A percentile compares a stretch with the other conserved stretches of the same genome.
These are phyloP conservation scores for Talaromyces verruculosus DNA, from an alignment of 2,329 filamentous ascomycete genomes.

Conservation along the genomic window DNA sequence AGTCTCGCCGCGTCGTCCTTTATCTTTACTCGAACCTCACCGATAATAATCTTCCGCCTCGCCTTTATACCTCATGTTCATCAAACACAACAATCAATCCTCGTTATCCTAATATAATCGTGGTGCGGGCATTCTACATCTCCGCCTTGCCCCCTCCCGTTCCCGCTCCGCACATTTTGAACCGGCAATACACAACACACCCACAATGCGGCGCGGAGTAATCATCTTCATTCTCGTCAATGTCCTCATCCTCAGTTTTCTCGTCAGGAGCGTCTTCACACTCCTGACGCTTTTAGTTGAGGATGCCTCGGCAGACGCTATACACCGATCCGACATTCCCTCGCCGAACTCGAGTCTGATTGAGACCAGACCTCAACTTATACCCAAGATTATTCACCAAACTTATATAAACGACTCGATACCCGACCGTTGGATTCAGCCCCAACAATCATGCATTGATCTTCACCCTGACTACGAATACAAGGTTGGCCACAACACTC, in stretches of 20 bases:
- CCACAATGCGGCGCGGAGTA: conserved; percentile 58
- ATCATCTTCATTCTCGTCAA: conserved; percentile 66
- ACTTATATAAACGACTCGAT: conserved; percentile 71
- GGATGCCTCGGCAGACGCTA: conserved; percentile 66
- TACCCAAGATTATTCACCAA: conserved; percentile 76
- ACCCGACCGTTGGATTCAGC: conserved; percentile 63
- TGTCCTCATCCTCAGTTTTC: conserved; percentile 61
- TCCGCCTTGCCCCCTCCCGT: not conserved
- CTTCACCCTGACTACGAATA: conserved; percentile 72
- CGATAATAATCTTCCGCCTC: not conserved
- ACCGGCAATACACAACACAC: conserved; percentile 13
- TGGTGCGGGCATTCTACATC: not conserved
- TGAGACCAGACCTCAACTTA: conserved; percentile 59
- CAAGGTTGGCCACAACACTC: conserved; percentile 51
- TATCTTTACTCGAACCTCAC: not conserved
- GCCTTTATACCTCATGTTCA: not conserved
- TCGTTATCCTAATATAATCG: not conserved
- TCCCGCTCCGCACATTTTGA: not conserved
- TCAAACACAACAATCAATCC: not conserved
- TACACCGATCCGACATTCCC: conserved; percentile 65
- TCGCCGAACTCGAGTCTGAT: conserved; percentile 62
- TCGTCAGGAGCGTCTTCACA: conserved; percentile 68
- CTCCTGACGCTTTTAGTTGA: conserved; percentile 69
- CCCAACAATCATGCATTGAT: conserved; percentile 66
- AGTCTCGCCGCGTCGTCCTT: not conserved